phyloP scores from a whole-genome alignment of 805 yeast species.

The Sporopachydermia quercuum region DNA sequence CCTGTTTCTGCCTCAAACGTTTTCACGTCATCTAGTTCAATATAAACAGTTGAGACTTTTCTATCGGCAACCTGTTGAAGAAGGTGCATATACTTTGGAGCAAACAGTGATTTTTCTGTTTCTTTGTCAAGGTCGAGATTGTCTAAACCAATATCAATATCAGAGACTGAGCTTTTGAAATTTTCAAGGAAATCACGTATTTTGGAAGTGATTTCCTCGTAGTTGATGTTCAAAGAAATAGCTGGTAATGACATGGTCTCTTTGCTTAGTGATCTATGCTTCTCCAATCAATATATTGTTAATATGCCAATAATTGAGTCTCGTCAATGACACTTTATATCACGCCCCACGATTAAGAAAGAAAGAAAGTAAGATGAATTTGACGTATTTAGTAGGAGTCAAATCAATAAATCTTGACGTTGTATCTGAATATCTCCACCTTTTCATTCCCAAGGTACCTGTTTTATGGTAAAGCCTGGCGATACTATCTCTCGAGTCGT shows the following conservation, averaged over 20 bases:
- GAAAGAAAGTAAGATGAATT: too few species aligned
- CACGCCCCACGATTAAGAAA: too few species aligned
- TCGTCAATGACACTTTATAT: too few species aligned
- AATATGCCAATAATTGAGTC: too few species aligned
- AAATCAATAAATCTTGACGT: too few species aligned
- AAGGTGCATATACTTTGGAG: constrained; percentile 61
- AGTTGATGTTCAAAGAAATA: constrained; percentile 58
- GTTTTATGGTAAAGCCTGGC: too few species aligned
- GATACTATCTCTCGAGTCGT: too few species aligned
- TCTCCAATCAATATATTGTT: too few species aligned
- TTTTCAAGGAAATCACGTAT: constrained; percentile 54
- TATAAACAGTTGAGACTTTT: constrained; percentile 46
- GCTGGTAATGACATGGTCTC: constrained; percentile 41
- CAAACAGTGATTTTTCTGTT: constrained; percentile 15
- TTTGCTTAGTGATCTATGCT: too few species aligned
- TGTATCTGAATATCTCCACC: too few species aligned
- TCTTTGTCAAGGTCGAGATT: constrained; percentile 14
- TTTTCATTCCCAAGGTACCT: too few species aligned
- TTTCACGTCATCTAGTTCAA: constrained; percentile 77
- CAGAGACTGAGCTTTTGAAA: constrained; percentile 32
- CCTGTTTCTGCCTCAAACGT: constrained; percentile 36
- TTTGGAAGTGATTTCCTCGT: constrained; percentile 41
- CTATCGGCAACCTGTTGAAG: constrained; percentile 79
- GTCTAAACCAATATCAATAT: constrained; percentile 12
- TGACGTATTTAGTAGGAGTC: too few species aligned